phyloP scores from a whole-genome alignment of 2,329 filamentous ascomycete genomes.

The Alternaria gansuensis region DNA sequence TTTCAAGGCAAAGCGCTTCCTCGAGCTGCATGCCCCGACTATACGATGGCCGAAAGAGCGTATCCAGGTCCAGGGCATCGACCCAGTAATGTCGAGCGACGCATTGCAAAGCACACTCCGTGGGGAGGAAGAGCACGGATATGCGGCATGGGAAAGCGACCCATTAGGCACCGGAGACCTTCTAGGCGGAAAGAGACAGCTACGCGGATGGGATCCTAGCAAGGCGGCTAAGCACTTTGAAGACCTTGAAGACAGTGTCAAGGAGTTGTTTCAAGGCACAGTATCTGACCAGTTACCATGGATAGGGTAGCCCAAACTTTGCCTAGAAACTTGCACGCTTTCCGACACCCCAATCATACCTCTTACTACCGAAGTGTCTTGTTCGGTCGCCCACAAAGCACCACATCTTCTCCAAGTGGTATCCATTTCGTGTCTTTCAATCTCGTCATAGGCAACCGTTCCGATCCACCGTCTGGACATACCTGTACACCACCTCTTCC shows the following conservation, averaged over 20 bases:
- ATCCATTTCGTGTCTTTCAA: constrained; percentile 75
- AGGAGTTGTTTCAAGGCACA: constrained; percentile 36
- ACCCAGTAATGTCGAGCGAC: constrained; percentile 53
- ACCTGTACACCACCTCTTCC: constrained; percentile 83
- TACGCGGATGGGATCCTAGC: constrained; percentile 52
- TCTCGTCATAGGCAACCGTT: constrained; percentile 66
- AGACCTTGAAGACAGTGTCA: constrained; percentile 43
- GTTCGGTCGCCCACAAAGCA: constrained; percentile 74
- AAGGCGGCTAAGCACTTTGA: constrained; percentile 29
- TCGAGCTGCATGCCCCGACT: constrained; percentile 53
- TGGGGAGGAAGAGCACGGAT: constrained; percentile 52
- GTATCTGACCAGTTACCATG: constrained; percentile 41
- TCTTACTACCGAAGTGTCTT: neutral
- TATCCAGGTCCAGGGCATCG: constrained; percentile 56
- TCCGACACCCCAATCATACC: neutral
- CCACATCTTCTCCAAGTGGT: constrained; percentile 82
- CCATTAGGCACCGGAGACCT: constrained; percentile 50
- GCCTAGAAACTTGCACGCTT: neutral
- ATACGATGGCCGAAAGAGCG: constrained; percentile 55
- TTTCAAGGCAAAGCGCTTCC: constrained; percentile 58
- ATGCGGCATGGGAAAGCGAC: constrained; percentile 52
- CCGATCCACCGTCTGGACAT: constrained; percentile 68
- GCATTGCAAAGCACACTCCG: constrained; percentile 50
- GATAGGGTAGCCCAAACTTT: constrained; percentile 17
- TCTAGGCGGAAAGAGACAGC: constrained; percentile 52